Base-by-base conservation (phyloP, 2,329 filamentous ascomycete genomes). In the Annulohypoxylon truncatum region DNA sequence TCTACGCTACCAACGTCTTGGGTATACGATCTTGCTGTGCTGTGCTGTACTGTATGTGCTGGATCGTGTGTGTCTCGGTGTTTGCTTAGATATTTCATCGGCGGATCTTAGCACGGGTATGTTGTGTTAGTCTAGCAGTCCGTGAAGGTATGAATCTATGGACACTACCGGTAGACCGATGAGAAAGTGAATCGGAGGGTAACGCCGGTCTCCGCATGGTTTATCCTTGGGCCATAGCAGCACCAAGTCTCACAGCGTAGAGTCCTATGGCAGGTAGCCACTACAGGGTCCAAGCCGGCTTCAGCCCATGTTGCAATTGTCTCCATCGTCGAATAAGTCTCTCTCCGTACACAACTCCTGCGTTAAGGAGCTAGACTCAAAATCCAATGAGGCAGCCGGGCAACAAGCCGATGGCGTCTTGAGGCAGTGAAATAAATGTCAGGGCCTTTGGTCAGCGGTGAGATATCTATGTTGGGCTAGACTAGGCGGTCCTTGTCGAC, bases 31-130 rank as follows among this genome's bases (percentile, higher is more conserved):
- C 20, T 53, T 12, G 42, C 9, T n/a, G 35, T 8, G 20, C 46
- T 31, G 22, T n/a, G 54, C 44, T 50, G 47, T 28, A 28, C 26
- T n/a, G 18, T 42, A 22, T 42, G 54, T 35, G 56, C 42, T 42
- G 54, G 46, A 55, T 50, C 22, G 53, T 52, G 60, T 46, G 20
- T 53, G 53, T 59, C 48, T 66, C 47, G 67, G 53, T 18, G 31
- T 38, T 40, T 38, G 35, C 28, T 33, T 33, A 54, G 22, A 18
- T 12, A 18, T 52, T 44, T 35, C 56, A 38, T 51, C 40, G 48
- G 54, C 53, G 28, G 46, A 26, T 26, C 24, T 61, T 20, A 42
- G 15, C 52, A 48, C 47, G 54, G 53, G 33, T 64, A 64, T 64
- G 65, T 38, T 18, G 56, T 58, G 56, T 35, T 64, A 51, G 52